Evolutionary conservation across 176 grass and related monocot species (phyloP).

Genomic region (Ampelocalamus luodianensis): DNA sequence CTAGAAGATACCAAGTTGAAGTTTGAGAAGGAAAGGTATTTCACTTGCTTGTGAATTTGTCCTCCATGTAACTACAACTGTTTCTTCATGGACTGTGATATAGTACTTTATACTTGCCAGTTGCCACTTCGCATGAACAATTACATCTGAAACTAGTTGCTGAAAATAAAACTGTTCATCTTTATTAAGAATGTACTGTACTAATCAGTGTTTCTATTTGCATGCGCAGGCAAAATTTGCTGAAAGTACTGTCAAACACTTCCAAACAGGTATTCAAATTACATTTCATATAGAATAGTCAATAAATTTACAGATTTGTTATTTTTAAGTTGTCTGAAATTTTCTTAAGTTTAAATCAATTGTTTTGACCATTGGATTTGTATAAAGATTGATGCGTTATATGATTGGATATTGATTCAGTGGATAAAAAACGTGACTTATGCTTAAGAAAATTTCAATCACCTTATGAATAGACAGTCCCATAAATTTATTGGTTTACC

Average conservation of each 20-base stretch:
- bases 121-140: background rate
- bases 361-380: too few relatives aligned
- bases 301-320: too few relatives aligned
- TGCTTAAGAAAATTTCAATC: too few relatives aligned
- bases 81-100: background rate
- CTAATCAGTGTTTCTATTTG: conserved; percentile 32
- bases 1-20: conserved; percentile 74
- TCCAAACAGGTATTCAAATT: conserved; percentile 73
- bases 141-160: background rate
- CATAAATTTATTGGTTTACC: conserved; percentile 9
- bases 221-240: conserved; percentile 67
- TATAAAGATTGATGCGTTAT: too few relatives aligned
- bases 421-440: too few relatives aligned
- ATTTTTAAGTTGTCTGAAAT: too few relatives aligned
- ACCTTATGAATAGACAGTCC: too few relatives aligned
- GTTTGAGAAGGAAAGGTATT: conserved; percentile 81
- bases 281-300: background rate
- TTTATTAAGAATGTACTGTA: background rate
- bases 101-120: background rate
- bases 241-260: conserved; percentile 71
- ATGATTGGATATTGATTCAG: too few relatives aligned
- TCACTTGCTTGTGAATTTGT: background rate
- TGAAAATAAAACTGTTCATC: background rate
- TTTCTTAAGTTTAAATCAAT: too few relatives aligned
- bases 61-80: background rate